Base-by-base conservation (phyloP, 2,329 filamentous ascomycete species). In the Xylariaceae sp. region DNA sequence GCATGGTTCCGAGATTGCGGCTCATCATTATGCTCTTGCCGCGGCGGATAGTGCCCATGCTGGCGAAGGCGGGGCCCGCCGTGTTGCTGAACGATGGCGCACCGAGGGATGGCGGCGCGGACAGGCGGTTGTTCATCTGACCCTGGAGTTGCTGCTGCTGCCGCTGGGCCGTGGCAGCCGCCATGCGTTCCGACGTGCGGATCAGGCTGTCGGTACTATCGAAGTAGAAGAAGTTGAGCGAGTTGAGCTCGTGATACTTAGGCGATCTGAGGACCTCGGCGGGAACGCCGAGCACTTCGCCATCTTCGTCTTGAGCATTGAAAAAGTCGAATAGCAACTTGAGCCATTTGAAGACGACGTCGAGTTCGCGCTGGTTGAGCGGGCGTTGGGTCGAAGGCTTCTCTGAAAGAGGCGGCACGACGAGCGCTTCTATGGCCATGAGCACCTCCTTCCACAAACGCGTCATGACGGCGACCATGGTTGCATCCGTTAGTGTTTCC, bases 391-490 rank as follows among this genome's bases (percentile, higher is more conserved):
- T 74, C 2, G 88, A 94, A 4, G 83, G 85, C 56, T 98, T 98
- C 57, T 98, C 92, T 5, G 89, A 95, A 8, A 98, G 67, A 6
- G 92, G 92, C 13, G 92, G 92, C 3, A 98, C 90, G 24, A 98
- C 72, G 13, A 98, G 70, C 23, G 76, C 75, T 61, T 98, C 92
- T 43, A 96, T 83, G 1, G 90, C 93, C 48, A 89, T 80, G 12
- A 98, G 70, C 1, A 94, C 89, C 58, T 98, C 92, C 61, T 98
- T 98, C 92, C 92, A 98, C 5, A 98, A 65, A 28, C 92, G 79
- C 15, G 88, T 93, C 92, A 98, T 98, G 49, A 98, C 92, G 56
- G 92, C 89, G 49, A 89, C 79, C 90, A 98, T 95, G n/a, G 92
- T 93, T 37, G 87, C 81, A 37, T 88, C 83, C 1, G 92, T 96